phyloP scores from a whole-genome alignment of 2,329 filamentous ascomycete genomes.

The Colletotrichum agaves region DNA sequence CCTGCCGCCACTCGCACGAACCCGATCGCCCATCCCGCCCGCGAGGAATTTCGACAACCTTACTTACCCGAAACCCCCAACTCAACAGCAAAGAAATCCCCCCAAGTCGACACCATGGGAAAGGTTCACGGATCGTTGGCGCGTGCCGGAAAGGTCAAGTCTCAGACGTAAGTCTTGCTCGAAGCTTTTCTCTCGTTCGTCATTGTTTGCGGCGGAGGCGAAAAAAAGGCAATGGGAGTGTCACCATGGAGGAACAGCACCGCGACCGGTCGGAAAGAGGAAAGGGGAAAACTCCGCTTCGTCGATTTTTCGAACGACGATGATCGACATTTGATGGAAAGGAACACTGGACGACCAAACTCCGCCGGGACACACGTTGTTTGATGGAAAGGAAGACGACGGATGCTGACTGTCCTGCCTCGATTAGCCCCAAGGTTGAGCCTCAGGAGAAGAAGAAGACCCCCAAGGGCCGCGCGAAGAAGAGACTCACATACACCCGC shows the following conservation, averaged over 20 bases:
- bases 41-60: conserved; percentile 31
- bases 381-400: conserved; percentile 4
- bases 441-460: conserved; percentile 95
- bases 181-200: background rate
- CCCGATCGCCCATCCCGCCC: conserved; percentile 10
- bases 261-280: background rate
- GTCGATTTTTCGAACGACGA: background rate
- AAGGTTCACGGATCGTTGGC: conserved; percentile 87
- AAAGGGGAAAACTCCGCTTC: background rate
- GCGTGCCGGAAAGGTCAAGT: conserved; percentile 98
- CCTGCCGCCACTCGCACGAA: conserved; percentile 32
- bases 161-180: conserved; percentile 71
- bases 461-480: conserved; percentile 97
- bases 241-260: conserved; percentile 8
- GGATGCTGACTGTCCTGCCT: conserved; percentile 20
- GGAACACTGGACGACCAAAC: background rate
- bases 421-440: conserved; percentile 71
- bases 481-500: conserved; percentile 95
- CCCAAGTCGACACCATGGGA: conserved; percentile 46
- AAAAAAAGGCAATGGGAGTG: background rate
- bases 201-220: conserved; percentile 2
- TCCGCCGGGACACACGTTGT: background rate
- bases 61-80: conserved; percentile 26
- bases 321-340: background rate
- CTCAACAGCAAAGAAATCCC: conserved; percentile 36